phyloP scores from a whole-genome alignment of 495 filamentous ascomycete genomes.

The Podospora bellae-mahoneyi region DNA sequence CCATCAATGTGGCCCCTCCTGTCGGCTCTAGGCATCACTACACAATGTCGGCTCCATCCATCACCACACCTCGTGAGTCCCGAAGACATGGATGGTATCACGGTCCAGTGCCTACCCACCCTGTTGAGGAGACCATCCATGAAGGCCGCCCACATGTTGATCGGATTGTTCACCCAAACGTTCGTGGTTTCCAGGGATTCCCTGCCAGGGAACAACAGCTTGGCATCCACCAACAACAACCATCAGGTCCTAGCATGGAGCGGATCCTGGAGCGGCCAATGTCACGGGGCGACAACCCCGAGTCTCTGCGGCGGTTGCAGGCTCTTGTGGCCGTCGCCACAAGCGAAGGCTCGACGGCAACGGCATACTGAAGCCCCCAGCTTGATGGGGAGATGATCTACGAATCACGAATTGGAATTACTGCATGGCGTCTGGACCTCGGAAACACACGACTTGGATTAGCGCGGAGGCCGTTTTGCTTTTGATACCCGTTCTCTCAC shows the following conservation, averaged over 20 bases:
- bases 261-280: slow-evolving; percentile 26
- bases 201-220: slow-evolving; percentile 36
- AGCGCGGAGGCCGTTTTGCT: neutral
- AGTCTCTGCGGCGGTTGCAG: slow-evolving; percentile 65
- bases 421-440: slow-evolving; percentile 1
- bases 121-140: slow-evolving; percentile 35
- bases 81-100: slow-evolving; percentile 71
- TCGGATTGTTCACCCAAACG: slow-evolving; percentile 48
- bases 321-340: slow-evolving; percentile 88
- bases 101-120: slow-evolving; percentile 46
- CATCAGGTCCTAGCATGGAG: slow-evolving; percentile 3
- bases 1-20: slow-evolving; percentile 9
- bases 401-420: neutral
- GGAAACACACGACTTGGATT: neutral
- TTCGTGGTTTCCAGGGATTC: slow-evolving; percentile 45
- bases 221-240: slow-evolving; percentile 14
- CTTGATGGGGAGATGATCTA: neutral
- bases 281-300: slow-evolving; percentile 24
- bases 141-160: slow-evolving; percentile 44
- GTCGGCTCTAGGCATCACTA: slow-evolving; percentile 41
- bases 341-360: slow-evolving; percentile 65
- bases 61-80: slow-evolving; percentile 51
- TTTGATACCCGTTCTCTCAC: slow-evolving; percentile 8
- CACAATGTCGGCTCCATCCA: slow-evolving; percentile 49
- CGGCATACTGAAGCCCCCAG: slow-evolving; percentile 39